phyloP scores from a whole-genome alignment of 306 rosid species.

The Alnus glutinosa region DNA sequence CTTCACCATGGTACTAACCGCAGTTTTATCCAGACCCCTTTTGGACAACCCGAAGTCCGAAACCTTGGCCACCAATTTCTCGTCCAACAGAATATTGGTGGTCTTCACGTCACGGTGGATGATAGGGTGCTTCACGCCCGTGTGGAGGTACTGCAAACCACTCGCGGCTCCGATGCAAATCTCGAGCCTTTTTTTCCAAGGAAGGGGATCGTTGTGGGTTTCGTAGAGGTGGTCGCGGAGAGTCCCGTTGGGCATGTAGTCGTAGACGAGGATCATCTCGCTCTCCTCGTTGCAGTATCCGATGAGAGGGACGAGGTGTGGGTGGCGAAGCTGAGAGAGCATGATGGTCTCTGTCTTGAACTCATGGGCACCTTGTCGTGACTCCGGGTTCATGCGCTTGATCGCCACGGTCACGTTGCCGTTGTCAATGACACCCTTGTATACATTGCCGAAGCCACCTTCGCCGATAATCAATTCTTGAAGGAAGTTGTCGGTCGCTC shows the following conservation, averaged over 20 bases:
- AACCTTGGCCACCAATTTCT: constrained; percentile 32
- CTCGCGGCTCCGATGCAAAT: constrained; percentile 13
- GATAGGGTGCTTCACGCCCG: constrained; percentile 7
- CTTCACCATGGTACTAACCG: constrained; percentile 28
- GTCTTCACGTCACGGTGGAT: constrained; percentile 37
- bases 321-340: constrained; percentile 48
- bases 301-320: constrained; percentile 31
- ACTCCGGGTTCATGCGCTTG: constrained; percentile 33
- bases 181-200: constrained; percentile 27
- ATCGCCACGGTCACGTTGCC: not conserved
- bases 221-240: constrained; percentile 31
- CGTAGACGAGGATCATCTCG: constrained; percentile 49
- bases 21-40: constrained; percentile 17
- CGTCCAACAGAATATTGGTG: constrained; percentile 28
- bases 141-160: constrained; percentile 33
- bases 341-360: constrained; percentile 50
- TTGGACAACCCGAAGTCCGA: constrained; percentile 35
- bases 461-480: not conserved
- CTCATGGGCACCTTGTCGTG: constrained; percentile 41
- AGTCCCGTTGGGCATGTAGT: constrained; percentile 34
- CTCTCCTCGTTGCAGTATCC: constrained; percentile 38
- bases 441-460: not conserved
- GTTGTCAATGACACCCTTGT: constrained; percentile 10
- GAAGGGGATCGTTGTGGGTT: constrained; percentile 11
- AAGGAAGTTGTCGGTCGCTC: not conserved